phyloP scores from a whole-genome alignment of 2,329 filamentous ascomycete species.

The Colletotrichum acutatum region DNA sequence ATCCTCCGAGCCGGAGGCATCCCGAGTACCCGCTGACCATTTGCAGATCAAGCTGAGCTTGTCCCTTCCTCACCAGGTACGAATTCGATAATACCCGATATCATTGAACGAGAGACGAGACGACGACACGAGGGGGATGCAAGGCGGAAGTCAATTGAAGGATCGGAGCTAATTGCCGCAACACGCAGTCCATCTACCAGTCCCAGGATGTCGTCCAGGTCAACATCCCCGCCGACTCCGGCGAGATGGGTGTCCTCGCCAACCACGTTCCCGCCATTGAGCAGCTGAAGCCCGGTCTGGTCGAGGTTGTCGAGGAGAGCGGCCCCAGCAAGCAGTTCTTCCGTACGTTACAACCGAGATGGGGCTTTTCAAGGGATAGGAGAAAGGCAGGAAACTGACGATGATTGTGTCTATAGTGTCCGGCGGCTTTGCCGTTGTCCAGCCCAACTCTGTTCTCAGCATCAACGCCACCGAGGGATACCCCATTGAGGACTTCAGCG shows the following conservation, averaged over 20 bases:
- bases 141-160: constrained; percentile 41
- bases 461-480: constrained; percentile 99
- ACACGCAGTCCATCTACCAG: constrained; percentile 73
- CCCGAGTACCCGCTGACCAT: constrained; percentile 42
- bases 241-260: constrained; percentile 99
- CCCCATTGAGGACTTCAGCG: constrained; percentile 94
- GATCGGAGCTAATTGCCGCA: constrained; percentile 62
- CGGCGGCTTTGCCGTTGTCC: constrained; percentile 95
- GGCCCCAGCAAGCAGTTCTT: constrained; percentile 96
- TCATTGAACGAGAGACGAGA: constrained; percentile 3
- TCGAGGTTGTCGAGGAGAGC: constrained; percentile 95
- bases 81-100: constrained; percentile 46
- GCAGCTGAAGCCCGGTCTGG: constrained; percentile 95
- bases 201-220: constrained; percentile 86
- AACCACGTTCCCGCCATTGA: constrained; percentile 99
- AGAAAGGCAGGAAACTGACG: constrained; percentile 28
- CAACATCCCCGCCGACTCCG: constrained; percentile 97
- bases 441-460: constrained; percentile 93
- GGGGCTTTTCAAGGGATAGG: constrained; percentile 36
- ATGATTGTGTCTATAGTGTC: constrained; percentile 72
- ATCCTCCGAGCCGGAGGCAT: constrained; percentile 39
- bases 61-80: constrained; percentile 97
- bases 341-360: constrained; percentile 70
- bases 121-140: constrained; percentile 4
- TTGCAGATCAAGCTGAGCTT: constrained; percentile 93